phyloP scores from a whole-genome alignment of 495 filamentous ascomycete genomes.

The Tuber magnatum region DNA sequence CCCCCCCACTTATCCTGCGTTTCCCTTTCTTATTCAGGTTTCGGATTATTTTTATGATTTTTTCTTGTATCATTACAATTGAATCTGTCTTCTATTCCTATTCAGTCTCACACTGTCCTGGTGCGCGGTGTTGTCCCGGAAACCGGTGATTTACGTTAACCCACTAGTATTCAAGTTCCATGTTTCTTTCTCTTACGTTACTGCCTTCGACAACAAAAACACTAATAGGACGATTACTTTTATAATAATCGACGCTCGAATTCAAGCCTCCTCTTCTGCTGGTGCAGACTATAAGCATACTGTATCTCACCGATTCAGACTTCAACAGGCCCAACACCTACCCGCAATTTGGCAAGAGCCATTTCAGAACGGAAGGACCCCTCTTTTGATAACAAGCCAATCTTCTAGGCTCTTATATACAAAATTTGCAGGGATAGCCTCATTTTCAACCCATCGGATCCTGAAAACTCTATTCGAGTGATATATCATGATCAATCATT shows the following conservation, averaged over 20 bases:
- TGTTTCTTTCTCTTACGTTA: background rate
- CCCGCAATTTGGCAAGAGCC: background rate
- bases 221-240: background rate
- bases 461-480: background rate
- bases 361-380: background rate
- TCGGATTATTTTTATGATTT: background rate
- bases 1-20: background rate
- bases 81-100: too few species aligned
- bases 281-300: background rate
- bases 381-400: background rate
- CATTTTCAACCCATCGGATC: background rate
- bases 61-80: background rate
- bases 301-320: background rate
- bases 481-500: background rate
- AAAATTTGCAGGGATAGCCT: background rate
- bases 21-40: background rate
- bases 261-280: background rate
- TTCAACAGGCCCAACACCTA: background rate
- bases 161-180: background rate
- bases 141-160: background rate
- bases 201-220: background rate
- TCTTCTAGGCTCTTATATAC: background rate
- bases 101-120: background rate
- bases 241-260: background rate
- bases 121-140: background rate